Evolutionary conservation across 768 basidiomycete genomes (phyloP).

Genomic region (Termitomyces titanicus): DNA sequence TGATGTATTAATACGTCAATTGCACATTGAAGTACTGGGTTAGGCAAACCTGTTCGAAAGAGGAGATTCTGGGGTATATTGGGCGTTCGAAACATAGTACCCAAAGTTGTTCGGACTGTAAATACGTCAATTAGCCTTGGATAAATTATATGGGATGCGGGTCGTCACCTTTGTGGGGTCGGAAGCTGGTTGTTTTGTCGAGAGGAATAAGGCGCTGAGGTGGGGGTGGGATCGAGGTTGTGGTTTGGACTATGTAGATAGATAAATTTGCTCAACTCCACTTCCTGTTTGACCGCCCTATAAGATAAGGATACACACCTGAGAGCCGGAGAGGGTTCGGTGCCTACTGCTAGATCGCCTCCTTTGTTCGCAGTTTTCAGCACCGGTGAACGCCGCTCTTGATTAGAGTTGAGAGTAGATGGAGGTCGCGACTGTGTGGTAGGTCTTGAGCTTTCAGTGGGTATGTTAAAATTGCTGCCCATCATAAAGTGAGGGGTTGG

Average conservation of each 20-base stretch:
- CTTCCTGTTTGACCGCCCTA: background rate
- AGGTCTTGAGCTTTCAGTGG: background rate
- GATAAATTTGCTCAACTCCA: background rate
- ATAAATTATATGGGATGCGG: background rate
- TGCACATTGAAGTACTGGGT: background rate
- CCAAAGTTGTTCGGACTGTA: conserved; percentile 26
- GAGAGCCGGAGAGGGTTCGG: conserved; percentile 3
- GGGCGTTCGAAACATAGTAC: conserved; percentile 18
- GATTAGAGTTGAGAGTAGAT: background rate
- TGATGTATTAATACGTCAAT: conserved; percentile 5
- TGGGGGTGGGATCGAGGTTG: conserved; percentile 11
- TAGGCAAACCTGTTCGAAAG: conserved; percentile 19
- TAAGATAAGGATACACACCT: conserved; percentile 8
- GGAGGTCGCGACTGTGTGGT: background rate
- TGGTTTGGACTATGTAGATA: conserved; percentile 11
- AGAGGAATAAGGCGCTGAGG: conserved; percentile 16
- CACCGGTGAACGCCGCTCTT: conserved; percentile 6
- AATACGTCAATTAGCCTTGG: background rate
- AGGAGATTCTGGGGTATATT: conserved; percentile 26
- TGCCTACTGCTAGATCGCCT: conserved; percentile 1
- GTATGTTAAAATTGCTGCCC: conserved; percentile 1
- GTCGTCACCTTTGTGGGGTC: conserved; percentile 27
- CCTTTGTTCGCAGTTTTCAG: conserved; percentile 5
- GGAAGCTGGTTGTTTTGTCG: conserved; percentile 30
- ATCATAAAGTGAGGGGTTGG: conserved; percentile 5